Evolutionary conservation across 163 green algal species (phyloP).

Genomic region (Prototheca stagnorum): DNA sequence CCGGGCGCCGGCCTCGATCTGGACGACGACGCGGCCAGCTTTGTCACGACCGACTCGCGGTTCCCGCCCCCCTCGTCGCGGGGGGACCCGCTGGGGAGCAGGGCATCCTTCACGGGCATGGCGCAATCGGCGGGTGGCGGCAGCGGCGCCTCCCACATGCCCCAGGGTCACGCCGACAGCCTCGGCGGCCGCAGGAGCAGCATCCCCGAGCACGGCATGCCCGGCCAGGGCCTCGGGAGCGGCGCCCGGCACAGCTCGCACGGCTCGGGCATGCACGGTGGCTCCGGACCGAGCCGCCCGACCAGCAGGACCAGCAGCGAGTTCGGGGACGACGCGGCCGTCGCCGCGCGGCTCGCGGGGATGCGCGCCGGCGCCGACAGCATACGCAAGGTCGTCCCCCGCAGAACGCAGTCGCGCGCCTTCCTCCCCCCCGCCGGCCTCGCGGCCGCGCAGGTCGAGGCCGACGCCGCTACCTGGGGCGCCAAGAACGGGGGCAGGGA

Average conservation of each 20-base stretch:
- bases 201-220: no score
- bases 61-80: not conserved
- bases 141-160: no score
- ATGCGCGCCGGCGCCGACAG: not conserved
- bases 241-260: no score
- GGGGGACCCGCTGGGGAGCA: no score
- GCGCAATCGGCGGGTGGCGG: no score
- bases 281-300: no score
- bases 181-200: no score
- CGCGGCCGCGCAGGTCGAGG: not conserved
- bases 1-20: not conserved
- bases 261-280: no score
- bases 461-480: not conserved
- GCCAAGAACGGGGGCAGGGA: not conserved
- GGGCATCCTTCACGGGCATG: no score
- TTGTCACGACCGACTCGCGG: not conserved
- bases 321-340: not conserved
- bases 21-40: not conserved
- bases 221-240: no score
- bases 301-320: no score
- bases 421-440: not conserved
- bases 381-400: not conserved
- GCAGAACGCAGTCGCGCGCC: not conserved
- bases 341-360: not conserved
- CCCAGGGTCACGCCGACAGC: no score